A percentile compares a stretch with the other conserved stretches of the same genome.
phyloP scores from a whole-genome alignment of 2,329 filamentous ascomycete species.

The Tolypocladium sp. region DNA sequence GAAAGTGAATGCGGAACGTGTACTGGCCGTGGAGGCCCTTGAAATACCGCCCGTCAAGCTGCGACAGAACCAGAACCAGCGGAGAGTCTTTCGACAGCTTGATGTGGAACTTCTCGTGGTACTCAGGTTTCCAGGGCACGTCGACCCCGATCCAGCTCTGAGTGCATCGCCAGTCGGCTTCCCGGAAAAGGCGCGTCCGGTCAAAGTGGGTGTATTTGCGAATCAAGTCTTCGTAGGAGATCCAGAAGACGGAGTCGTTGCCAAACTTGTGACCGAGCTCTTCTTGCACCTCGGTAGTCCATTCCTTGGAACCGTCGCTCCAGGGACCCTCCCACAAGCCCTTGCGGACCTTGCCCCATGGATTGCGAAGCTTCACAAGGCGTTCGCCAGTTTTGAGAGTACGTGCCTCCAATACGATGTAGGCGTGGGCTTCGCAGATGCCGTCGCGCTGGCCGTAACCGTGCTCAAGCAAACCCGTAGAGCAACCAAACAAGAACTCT shows the following conservation, averaged over 20 bases:
- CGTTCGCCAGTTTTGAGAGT: conserved; percentile 42
- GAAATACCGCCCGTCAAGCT: conserved; percentile 55
- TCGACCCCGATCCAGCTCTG: conserved; percentile 53
- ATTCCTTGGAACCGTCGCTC: conserved; percentile 53
- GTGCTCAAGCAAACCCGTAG: conserved; percentile 52
- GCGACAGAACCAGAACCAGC: conserved; percentile 49
- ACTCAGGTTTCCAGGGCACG: conserved; percentile 53
- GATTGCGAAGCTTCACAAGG: conserved; percentile 50
- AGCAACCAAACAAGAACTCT: conserved; percentile 69
- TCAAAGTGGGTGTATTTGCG: conserved; percentile 54
- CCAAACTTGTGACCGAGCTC: conserved; percentile 52
- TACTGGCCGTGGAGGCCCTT: conserved; percentile 53
- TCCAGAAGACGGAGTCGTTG: conserved; percentile 56
- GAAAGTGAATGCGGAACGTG: conserved; percentile 37
- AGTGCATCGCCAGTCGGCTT: conserved; percentile 45
- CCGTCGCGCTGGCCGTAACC: conserved; percentile 53
- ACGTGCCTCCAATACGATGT: conserved; percentile 51
- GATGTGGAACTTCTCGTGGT: conserved; percentile 53
- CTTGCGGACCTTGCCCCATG: conserved; percentile 50
- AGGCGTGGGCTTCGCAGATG: conserved; percentile 50
- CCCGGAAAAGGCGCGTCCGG: conserved; percentile 51
- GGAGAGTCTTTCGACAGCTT: conserved; percentile 46
- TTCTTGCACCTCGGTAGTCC: conserved; percentile 47
- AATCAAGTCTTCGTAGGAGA: conserved; percentile 52
- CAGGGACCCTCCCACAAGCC: conserved; percentile 52